Percentiles rank a stretch among this genome's conserved stretches.
Conservation (phyloP, 2,329 filamentous ascomycete genomes). For the Sporothrix dimorphospora region DNA sequence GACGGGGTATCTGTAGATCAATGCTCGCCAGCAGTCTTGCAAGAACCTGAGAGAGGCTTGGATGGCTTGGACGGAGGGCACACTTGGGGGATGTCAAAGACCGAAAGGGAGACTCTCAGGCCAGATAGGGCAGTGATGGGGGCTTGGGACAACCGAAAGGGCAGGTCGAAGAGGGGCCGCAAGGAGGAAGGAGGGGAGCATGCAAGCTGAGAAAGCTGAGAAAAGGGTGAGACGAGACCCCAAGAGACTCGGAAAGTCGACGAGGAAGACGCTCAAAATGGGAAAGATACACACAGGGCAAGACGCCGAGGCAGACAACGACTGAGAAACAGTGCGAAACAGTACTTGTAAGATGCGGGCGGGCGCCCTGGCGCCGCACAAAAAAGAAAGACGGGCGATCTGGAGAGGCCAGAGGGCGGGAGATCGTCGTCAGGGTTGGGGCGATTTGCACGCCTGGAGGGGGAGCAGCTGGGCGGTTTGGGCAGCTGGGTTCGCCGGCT, state of each 20-base stretch:
- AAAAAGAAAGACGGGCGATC: conserved; percentile 1
- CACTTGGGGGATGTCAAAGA: not conserved
- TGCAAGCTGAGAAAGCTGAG: conserved; percentile 1
- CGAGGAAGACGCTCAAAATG: conserved; percentile 4
- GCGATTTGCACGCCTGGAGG: conserved; percentile 17
- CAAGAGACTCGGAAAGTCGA: not conserved
- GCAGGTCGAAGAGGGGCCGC: conserved; percentile 6
- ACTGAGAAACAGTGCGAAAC: not conserved
- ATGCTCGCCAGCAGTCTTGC: not conserved
- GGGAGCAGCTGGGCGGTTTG: conserved; percentile 5
- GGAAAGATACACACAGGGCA: not conserved
- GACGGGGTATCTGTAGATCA: not conserved
- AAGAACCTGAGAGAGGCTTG: not conserved
- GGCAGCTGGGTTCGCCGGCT: too few species aligned
- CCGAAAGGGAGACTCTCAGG: not conserved
- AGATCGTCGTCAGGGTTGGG: conserved; percentile 30
- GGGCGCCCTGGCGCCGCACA: not conserved
- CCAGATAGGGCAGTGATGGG: conserved; percentile 13
- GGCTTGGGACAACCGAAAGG: not conserved
- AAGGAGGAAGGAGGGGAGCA: conserved; percentile 4
- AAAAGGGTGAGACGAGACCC: not conserved
- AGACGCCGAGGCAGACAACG: not conserved
- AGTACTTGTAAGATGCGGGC: too few species aligned
- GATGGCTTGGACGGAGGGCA: not conserved
- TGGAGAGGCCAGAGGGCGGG: conserved; percentile 20